Percentiles rank a stretch among this genome's conserved stretches.
phyloP scores from a whole-genome alignment of 768 basidiomycete species.

The Baorangia bicolor region DNA sequence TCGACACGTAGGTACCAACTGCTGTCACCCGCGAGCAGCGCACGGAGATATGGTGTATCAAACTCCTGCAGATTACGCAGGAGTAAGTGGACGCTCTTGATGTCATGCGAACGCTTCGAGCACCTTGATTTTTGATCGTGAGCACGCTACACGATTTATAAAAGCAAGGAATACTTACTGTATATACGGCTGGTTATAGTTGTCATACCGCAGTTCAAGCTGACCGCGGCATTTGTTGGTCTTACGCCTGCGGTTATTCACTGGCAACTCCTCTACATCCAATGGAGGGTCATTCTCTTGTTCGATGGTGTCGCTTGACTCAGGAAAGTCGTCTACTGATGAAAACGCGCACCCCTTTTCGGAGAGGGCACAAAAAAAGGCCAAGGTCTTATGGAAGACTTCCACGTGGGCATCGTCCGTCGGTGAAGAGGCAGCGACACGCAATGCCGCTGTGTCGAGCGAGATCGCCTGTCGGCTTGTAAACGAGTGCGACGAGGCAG shows the following conservation, averaged over 20 bases:
- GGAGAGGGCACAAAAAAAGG: too few species aligned
- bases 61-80: too few species aligned
- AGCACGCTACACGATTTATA: not conserved
- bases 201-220: not conserved
- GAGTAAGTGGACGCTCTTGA: conserved; percentile 13
- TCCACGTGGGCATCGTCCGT: not conserved
- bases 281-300: not conserved
- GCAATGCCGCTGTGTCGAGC: not conserved
- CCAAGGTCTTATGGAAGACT: too few species aligned
- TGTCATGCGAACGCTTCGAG: not conserved
- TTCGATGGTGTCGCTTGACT: not conserved
- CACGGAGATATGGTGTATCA: conserved; percentile 18
- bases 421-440: not conserved
- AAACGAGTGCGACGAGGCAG: not conserved
- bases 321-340: not conserved
- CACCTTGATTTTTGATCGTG: not conserved
- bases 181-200: too few species aligned
- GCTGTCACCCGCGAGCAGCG: conserved; percentile 11
- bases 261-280: not conserved
- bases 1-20: not conserved
- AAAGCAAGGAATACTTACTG: not conserved
- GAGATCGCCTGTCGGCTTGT: not conserved
- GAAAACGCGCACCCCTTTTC: too few species aligned
- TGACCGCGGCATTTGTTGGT: not conserved
- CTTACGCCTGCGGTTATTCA: not conserved